phyloP scores from a whole-genome alignment of 2,329 filamentous ascomycete species.

The Penicillium sp. region DNA sequence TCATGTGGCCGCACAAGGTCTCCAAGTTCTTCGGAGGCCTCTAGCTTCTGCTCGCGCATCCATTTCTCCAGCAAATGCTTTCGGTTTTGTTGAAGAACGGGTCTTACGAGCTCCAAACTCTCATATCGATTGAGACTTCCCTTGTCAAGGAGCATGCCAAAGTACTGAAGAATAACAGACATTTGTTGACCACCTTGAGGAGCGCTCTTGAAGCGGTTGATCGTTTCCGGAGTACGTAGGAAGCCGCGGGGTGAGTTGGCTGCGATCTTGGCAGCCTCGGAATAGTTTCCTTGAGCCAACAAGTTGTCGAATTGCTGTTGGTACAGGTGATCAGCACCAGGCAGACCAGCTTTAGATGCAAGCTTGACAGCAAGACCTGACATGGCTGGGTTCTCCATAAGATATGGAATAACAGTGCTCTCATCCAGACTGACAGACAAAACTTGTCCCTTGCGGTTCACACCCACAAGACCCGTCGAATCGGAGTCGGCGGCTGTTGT shows the following conservation, averaged over 20 bases:
- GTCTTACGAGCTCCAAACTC: conserved; percentile 86
- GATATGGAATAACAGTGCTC: conserved; percentile 83
- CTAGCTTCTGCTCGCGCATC: conserved; percentile 92
- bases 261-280: conserved; percentile 89
- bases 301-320: conserved; percentile 89
- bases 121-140: conserved; percentile 88
- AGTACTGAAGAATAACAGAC: conserved; percentile 94
- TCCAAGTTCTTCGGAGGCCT: conserved; percentile 93
- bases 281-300: conserved; percentile 72
- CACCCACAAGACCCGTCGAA: conserved; percentile 83
- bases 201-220: conserved; percentile 89
- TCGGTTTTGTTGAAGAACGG: conserved; percentile 86
- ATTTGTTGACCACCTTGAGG: conserved; percentile 68
- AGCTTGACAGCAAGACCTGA: conserved; percentile 91
- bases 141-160: conserved; percentile 95
- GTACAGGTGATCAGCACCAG: conserved; percentile 91
- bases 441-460: conserved; percentile 97
- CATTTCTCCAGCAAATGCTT: conserved; percentile 98
- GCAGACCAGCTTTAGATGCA: conserved; percentile 86
- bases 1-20: conserved; percentile 91
- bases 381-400: conserved; percentile 94
- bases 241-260: conserved; percentile 96
- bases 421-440: conserved; percentile 93
- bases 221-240: conserved; percentile 88
- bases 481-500: conserved; percentile 81